Evolutionary conservation across 2,329 filamentous ascomycete genomes (phyloP).

Genomic region (Cyphellophora europaea): DNA sequence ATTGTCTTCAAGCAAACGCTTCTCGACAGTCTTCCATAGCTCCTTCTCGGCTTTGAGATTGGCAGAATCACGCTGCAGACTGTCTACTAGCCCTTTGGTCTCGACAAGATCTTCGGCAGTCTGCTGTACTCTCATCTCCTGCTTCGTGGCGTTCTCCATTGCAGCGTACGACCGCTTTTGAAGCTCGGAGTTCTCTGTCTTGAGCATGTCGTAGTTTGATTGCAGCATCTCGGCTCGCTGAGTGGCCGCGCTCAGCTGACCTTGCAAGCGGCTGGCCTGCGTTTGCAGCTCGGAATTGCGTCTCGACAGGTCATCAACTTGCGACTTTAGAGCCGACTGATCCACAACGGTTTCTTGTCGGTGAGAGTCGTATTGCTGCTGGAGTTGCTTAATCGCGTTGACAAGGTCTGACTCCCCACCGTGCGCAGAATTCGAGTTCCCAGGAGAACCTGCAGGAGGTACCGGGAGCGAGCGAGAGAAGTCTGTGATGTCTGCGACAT

Average conservation of each 20-base stretch:
- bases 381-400: constrained; percentile 74
- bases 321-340: constrained; percentile 70
- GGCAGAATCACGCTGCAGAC: constrained; percentile 78
- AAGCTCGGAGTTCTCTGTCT: constrained; percentile 75
- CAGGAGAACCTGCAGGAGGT: constrained; percentile 28
- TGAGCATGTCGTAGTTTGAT: constrained; percentile 73
- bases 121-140: constrained; percentile 83
- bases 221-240: constrained; percentile 87
- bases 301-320: constrained; percentile 68
- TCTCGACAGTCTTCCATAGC: constrained; percentile 88
- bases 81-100: constrained; percentile 69
- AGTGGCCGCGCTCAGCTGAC: constrained; percentile 69
- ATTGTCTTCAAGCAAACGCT: constrained; percentile 78
- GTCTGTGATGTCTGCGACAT: constrained; percentile 57
- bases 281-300: constrained; percentile 77
- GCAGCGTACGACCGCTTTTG: constrained; percentile 71
- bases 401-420: constrained; percentile 51
- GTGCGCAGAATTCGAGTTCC: constrained; percentile 39
- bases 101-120: constrained; percentile 90
- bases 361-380: constrained; percentile 82
- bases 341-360: constrained; percentile 77
- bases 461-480: constrained; percentile 64
- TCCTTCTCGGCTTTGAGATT: constrained; percentile 94
- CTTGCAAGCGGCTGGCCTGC: constrained; percentile 69
- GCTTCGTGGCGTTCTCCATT: constrained; percentile 76